Evolutionary conservation across 768 basidiomycete genomes (phyloP), one percentile per base, ranked within the genome.

Genomic region (Rhizopogon vesiculosus): DNA sequence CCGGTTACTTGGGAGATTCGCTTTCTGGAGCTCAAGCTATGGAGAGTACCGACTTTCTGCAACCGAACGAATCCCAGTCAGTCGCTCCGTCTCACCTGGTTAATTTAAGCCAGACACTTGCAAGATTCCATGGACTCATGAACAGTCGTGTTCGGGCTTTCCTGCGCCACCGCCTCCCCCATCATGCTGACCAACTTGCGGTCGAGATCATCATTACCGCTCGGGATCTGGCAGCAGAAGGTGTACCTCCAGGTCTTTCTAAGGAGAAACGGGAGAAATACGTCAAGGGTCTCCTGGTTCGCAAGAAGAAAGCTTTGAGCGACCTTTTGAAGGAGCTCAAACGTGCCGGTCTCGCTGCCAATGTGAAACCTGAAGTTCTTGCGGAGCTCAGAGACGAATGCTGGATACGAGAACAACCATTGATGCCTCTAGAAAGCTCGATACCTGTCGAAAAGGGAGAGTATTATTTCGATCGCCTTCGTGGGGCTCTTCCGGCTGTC

Each of bases 281-380:
- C 60, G 77, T 72, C 52, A 95, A 94, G 67, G 82, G 85, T 19
- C 71, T 98, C 9, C 75, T 89, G 41, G 81, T 82, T 3, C 82
- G 91, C 46, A 99, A 98, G 74, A 77, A 89, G 58, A 91, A 91
- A 65, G 94, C 94, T 0, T 93, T 87, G 82, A 86, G 88, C 28
- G 94, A 98, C 66, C 76, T 97, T 18, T 74, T 97, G 59, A 96
- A 93, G 69, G 93, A 94, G 64, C 74, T 97, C 52, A 91, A 91
- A 67, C 79, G 81, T 1, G 75, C 82, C 18, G 97, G 97, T 18
- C 77, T 98, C 51, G 76, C 91, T 0, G 70, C 76, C 41, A 88
- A 82, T 51, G 72, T 91, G 50, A 89, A 87, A 64, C 81, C 91
- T 1, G 87, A 89, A 22, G 66, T 86, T 25, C 76, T 92, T 3